phyloP scores from a whole-genome alignment of 495 filamentous ascomycete species.

The Parmelia sp. region DNA sequence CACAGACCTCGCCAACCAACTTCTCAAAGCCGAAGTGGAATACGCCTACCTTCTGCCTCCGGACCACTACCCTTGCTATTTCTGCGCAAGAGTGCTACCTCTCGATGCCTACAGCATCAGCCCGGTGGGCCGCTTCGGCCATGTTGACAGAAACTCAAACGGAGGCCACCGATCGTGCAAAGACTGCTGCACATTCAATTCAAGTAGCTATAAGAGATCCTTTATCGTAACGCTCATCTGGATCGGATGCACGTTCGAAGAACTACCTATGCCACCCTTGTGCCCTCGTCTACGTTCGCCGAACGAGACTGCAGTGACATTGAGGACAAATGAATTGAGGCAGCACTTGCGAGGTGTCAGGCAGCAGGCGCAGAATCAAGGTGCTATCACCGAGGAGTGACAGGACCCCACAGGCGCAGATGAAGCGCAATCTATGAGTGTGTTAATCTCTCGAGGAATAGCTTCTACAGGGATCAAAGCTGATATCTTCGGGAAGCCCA shows the following conservation, averaged over 20 bases:
- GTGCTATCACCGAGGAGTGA: too few species aligned
- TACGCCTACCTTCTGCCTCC: neutral
- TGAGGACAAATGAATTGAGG: too few species aligned
- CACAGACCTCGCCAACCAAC: neutral
- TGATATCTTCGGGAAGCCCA: neutral
- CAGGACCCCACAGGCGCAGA: neutral
- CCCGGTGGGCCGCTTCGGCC: too few species aligned
- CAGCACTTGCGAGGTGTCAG: neutral
- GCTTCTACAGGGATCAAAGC: neutral
- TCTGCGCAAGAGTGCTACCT: neutral
- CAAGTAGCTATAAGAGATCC: too few species aligned
- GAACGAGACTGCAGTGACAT: too few species aligned
- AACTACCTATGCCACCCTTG: too few species aligned
- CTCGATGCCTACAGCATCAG: too few species aligned
- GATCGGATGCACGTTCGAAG: too few species aligned
- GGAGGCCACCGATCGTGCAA: neutral
- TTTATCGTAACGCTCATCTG: too few species aligned
- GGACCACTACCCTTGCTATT: neutral
- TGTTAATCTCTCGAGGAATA: neutral
- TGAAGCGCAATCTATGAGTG: neutral
- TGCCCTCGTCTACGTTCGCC: neutral
- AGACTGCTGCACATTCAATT: neutral
- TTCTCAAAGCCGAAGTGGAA: neutral
- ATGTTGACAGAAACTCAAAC: neutral
- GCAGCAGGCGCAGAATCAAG: neutral